A percentile compares a stretch with the other conserved stretches of the same genome.
Evolutionary conservation across 1,284 basidiomycete species (phyloP).

Genomic region (Porodaedalea pini): DNA sequence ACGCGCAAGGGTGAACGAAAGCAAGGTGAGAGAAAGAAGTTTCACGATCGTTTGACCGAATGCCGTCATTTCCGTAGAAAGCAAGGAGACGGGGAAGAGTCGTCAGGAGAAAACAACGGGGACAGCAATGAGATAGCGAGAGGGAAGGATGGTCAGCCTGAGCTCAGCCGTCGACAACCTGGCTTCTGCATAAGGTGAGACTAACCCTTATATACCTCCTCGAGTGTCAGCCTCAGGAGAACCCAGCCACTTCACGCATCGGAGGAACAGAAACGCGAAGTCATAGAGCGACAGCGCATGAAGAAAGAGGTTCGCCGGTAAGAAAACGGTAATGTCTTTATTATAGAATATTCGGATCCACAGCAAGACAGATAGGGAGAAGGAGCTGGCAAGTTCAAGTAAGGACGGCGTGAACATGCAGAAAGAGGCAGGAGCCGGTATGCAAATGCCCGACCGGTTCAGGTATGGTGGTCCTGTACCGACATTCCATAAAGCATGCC

Average conservation of each 20-base stretch:
- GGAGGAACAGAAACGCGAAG: neutral
- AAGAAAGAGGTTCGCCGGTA: neutral
- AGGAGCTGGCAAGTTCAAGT: neutral
- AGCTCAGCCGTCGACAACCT: neutral
- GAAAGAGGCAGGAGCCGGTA: neutral
- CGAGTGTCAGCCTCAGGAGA: neutral
- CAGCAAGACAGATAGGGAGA: constrained; percentile 2
- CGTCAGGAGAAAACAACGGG: neutral
- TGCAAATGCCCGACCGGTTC: neutral
- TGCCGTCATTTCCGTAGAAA: neutral
- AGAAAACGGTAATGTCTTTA: neutral
- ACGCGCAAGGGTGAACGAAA: constrained; percentile 3
- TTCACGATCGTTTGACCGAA: neutral
- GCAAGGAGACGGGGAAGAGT: neutral
- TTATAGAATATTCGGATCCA: neutral
- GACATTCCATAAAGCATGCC: neutral
- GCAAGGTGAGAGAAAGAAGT: constrained; percentile 3
- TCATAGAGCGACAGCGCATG: neutral
- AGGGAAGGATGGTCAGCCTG: constrained; percentile 1
- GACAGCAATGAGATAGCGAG: neutral
- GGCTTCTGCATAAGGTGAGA: neutral
- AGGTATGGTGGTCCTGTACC: neutral
- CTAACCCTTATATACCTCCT: neutral
- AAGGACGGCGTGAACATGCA: neutral
- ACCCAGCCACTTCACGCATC: neutral